A percentile compares a stretch with the other conserved stretches of the same genome.
These are phyloP conservation scores for Pyrenochaeta sp. DNA, from an alignment of 2,329 filamentous ascomycete genomes.

Conservation along the genomic window DNA sequence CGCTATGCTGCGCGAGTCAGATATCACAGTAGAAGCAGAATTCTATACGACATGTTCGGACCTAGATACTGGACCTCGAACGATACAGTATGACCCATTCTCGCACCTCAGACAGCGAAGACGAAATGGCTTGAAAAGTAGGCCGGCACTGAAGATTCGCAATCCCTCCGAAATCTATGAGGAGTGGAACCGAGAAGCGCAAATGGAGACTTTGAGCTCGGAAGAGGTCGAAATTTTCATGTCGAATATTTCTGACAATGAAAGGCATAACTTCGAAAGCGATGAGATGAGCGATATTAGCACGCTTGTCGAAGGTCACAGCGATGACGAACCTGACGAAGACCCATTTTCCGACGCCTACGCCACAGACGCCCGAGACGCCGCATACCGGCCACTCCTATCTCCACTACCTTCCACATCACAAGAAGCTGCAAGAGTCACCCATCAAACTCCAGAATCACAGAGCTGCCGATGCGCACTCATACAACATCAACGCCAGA, in stretches of 20 bases:
- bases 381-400: constrained; percentile 9
- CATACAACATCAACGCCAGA: constrained; percentile 21
- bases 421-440: not conserved
- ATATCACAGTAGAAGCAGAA: constrained; percentile 22
- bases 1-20: constrained; percentile 21
- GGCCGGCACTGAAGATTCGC: constrained; percentile 25
- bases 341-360: constrained; percentile 8
- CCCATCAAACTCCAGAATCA: not conserved
- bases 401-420: not conserved
- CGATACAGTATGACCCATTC: constrained; percentile 28
- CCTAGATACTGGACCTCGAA: constrained; percentile 6
- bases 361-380: not conserved
- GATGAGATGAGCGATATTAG: constrained; percentile 27
- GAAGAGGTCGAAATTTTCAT: constrained; percentile 17
- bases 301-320: constrained; percentile 28
- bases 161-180: constrained; percentile 34
- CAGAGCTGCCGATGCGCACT: constrained; percentile 25
- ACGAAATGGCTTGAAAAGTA: constrained; percentile 2
- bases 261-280: constrained; percentile 20
- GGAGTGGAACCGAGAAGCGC: constrained; percentile 25
- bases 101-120: constrained; percentile 28
- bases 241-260: constrained; percentile 2
- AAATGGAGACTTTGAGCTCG: constrained; percentile 11
- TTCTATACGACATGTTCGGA: constrained; percentile 31
- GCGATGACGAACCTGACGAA: constrained; percentile 3